A percentile compares a stretch with the other conserved stretches of the same genome.
These are phyloP conservation scores for Podaxis pistillaris DNA, from an alignment of 768 basidiomycete species.

Conservation along the genomic window DNA sequence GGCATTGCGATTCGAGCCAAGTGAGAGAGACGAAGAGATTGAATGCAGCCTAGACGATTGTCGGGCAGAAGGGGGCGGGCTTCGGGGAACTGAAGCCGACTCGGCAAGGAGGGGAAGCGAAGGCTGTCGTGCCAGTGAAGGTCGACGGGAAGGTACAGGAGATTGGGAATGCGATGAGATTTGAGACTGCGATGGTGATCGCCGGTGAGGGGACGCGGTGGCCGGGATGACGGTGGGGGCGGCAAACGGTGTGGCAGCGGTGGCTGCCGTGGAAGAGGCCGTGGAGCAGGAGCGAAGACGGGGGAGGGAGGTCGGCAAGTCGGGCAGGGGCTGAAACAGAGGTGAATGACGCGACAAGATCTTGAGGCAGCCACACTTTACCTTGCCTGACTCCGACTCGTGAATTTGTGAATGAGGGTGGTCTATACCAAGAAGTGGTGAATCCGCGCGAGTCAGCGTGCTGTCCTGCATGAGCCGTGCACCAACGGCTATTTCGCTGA, in stretches of 20 bases:
- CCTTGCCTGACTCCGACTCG: background rate
- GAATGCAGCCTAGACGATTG: conserved; percentile 11
- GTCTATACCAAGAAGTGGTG: conserved; percentile 9
- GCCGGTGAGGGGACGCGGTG: background rate
- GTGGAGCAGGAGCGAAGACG: conserved; percentile 4
- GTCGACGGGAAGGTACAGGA: conserved; percentile 12
- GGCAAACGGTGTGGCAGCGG: background rate
- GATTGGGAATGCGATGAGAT: background rate
- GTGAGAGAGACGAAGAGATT: conserved; percentile 9
- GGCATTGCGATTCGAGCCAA: conserved; percentile 25
- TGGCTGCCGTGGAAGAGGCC: background rate
- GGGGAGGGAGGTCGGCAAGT: background rate
- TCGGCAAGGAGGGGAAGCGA: conserved; percentile 18
- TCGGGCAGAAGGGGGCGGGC: conserved; percentile 3
- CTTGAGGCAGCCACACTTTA: background rate
- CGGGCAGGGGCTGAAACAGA: conserved; percentile 4
- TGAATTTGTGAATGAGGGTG: background rate
- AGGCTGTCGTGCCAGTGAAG: conserved; percentile 16
- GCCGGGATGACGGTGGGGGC: background rate
- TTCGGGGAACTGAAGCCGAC: conserved; percentile 5
- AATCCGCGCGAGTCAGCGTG: conserved; percentile 6
- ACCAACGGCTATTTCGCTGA: conserved; percentile 1
- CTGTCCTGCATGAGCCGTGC: conserved; percentile 1
- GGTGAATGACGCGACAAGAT: background rate
- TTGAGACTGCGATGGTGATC: conserved; percentile 1